phyloP scores from a whole-genome alignment of 2,329 filamentous ascomycete genomes.

The Celoporthe dispersa region DNA sequence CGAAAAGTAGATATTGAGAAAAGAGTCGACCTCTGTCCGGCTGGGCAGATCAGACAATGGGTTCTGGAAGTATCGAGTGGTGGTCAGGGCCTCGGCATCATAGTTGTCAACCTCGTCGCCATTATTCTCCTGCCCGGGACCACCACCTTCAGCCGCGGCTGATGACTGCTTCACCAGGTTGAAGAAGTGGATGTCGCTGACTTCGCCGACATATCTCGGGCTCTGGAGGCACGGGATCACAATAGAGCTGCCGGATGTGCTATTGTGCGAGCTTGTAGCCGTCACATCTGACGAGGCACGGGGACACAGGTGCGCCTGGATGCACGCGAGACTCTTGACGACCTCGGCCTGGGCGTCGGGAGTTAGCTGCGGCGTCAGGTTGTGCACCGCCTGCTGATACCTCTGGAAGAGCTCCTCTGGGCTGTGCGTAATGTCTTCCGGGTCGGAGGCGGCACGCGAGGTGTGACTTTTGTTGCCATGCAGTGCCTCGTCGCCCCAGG shows the following conservation, averaged over 20 bases:
- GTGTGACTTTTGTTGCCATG: not conserved
- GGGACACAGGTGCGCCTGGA: constrained; percentile 3
- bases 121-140: not conserved
- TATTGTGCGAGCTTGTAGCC: not conserved
- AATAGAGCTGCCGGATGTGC: constrained; percentile 1
- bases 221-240: constrained; percentile 13
- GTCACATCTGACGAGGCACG: not conserved
- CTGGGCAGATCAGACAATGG: not conserved
- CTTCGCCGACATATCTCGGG: constrained; percentile 42
- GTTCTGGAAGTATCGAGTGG: not conserved
- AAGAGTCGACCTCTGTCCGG: not conserved
- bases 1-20: not conserved
- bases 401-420: not conserved
- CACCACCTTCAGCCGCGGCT: not conserved
- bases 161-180: constrained; percentile 37
- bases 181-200: constrained; percentile 45
- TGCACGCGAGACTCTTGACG: constrained; percentile 4
- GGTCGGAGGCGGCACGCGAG: not conserved
- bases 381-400: constrained; percentile 12
- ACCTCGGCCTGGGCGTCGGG: constrained; percentile 8
- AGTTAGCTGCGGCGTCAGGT: constrained; percentile 4
- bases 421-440: not conserved
- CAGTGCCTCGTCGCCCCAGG: not conserved
- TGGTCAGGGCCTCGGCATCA: constrained; percentile 30
- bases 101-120: constrained; percentile 35